phyloP scores from a whole-genome alignment of 1,139 yeast genomes.

The Candida sp. region DNA sequence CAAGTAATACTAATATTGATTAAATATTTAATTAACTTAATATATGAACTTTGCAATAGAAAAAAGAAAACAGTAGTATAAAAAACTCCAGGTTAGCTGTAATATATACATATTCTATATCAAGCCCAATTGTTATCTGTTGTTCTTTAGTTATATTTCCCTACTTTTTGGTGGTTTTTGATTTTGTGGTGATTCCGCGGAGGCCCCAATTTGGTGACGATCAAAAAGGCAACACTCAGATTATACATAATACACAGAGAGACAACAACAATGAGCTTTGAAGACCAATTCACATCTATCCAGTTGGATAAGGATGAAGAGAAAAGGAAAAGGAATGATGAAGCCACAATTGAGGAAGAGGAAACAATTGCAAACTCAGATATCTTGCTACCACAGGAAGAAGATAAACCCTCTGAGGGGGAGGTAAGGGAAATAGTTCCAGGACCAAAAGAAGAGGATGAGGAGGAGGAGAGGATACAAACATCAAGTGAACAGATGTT shows the following conservation, averaged over 20 bases:
- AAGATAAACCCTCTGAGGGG: conserved; percentile 3
- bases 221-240: not conserved
- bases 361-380: not conserved
- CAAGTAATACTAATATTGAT: too few species aligned
- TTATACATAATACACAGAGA: not conserved
- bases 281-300: conserved; percentile 55
- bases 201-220: not conserved
- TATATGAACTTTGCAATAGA: too few species aligned
- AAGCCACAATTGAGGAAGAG: conserved; percentile 5
- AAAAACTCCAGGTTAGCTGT: too few species aligned
- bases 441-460: not conserved
- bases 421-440: not conserved
- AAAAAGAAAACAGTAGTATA: too few species aligned
- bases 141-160: not conserved
- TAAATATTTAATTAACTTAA: too few species aligned
- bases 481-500: not conserved
- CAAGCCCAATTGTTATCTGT: too few species aligned
- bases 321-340: conserved; percentile 4
- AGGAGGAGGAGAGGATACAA: not conserved
- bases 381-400: conserved; percentile 3
- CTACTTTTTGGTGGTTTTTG: not conserved
- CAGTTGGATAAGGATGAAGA: conserved; percentile 54
- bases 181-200: not conserved
- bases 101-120: too few species aligned
- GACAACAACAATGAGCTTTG: conserved; percentile 24